These are phyloP conservation scores for Botryotinia narcissicola DNA, from an alignment of 2,329 filamentous ascomycete genomes.

Conservation along the genomic window DNA sequence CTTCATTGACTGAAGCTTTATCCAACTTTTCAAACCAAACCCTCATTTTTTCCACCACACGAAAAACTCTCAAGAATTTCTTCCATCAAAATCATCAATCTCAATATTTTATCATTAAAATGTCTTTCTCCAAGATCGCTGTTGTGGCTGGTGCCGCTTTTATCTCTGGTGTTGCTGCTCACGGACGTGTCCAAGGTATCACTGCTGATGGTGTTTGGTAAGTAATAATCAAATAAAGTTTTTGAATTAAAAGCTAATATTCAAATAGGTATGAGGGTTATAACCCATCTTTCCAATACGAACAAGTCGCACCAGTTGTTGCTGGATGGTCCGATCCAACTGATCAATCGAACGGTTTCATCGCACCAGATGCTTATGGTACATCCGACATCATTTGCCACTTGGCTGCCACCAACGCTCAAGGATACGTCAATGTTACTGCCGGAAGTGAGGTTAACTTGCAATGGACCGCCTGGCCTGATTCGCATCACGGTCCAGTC, in stretches of 20 bases:
- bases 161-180: constrained; percentile 14
- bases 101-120: constrained; percentile 3
- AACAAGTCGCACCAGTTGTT: constrained; percentile 39
- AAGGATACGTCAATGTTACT: constrained; percentile 43
- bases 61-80: not conserved
- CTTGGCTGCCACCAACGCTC: constrained; percentile 43
- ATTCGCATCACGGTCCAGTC: constrained; percentile 45
- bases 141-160: constrained; percentile 18
- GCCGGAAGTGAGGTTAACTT: constrained; percentile 49
- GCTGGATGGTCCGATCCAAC: constrained; percentile 54
- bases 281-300: constrained; percentile 15
- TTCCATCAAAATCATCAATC: not conserved
- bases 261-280: constrained; percentile 17
- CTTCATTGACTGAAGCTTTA: constrained; percentile 22
- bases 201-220: constrained; percentile 18
- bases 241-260: not conserved
- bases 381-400: constrained; percentile 51
- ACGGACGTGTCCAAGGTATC: constrained; percentile 12
- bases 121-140: constrained; percentile 19
- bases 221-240: not conserved
- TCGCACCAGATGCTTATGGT: constrained; percentile 47
- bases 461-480: constrained; percentile 51
- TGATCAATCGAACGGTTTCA: constrained; percentile 49
- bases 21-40: not conserved
- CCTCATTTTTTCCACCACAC: constrained; percentile 1